Evolutionary conservation across 208 protist species (phyloP), one percentile per base, ranked within the genome.

Genomic region (Trichomonas tenax): DNA sequence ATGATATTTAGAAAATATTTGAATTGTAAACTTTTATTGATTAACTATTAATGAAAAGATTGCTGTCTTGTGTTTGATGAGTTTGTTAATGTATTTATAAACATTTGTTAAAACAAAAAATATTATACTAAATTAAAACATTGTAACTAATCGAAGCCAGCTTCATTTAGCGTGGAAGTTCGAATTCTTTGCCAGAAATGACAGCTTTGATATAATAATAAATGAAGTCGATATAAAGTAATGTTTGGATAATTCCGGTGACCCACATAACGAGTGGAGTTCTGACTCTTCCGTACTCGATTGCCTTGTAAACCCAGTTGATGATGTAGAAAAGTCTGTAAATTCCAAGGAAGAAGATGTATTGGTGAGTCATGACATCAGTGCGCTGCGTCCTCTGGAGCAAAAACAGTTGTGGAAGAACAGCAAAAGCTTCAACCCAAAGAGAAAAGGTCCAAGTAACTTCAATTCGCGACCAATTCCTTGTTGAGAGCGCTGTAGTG

Each of bases 301-400:
- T 41, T n/a, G 34, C 11, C 45, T 86, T 82, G 45, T 96, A 89
- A 38, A 96, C 89, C 95, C 95, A 96, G 58, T 96, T 96, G 0
- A 96, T 36, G n/a, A 96, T 26, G 89, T 96, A 96, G 14, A 96
- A 51, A 9, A 86, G 17, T 96, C 95, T 41, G n/a, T 96, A 96
- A 40, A 82, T 51, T 15, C 46, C 63, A 9, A 96, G 44, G 41
- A 63, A 96, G 72, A 96, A 96, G 31, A 96, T 34, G 26, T 96
- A 96, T 26, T 88, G 10, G 45, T 34, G 51, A 0, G n/a, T 89
- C 34, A 96, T 82, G 46, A 41, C 72, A 88, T 86, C 63, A 38
- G 86, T 8, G 31, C 45, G 45, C 8, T 48, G 8, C 3, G 51
- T 40, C 11, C 72, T 44, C 34, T 82, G 36, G 38, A 93, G 40